Evolutionary conservation across 2,329 filamentous ascomycete genomes (phyloP).

Genomic region (Fusarium solani-melongenae): DNA sequence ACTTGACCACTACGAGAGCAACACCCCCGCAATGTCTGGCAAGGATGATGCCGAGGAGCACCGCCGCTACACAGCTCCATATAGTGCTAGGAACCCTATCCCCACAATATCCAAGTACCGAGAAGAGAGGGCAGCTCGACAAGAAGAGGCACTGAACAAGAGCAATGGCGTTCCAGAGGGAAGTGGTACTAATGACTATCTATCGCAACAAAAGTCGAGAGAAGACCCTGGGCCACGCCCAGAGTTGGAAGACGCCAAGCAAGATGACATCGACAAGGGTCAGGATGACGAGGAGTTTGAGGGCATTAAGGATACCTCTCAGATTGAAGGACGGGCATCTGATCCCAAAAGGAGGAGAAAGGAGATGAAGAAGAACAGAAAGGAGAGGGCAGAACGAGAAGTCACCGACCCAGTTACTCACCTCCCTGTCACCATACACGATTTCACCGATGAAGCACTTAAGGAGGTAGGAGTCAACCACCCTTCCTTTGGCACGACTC

Average conservation of each 20-base stretch:
- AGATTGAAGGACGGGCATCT: slow-evolving; percentile 49
- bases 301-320: slow-evolving; percentile 49
- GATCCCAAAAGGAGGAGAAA: slow-evolving; percentile 61
- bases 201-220: slow-evolving; percentile 23
- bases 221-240: slow-evolving; percentile 11
- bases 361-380: slow-evolving; percentile 57
- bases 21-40: slow-evolving; percentile 48
- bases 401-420: slow-evolving; percentile 81
- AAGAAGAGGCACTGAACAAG: slow-evolving; percentile 51
- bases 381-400: slow-evolving; percentile 63
- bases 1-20: background rate
- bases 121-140: slow-evolving; percentile 58
- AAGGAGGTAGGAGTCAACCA: slow-evolving; percentile 47
- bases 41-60: slow-evolving; percentile 52
- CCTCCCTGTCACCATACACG: slow-evolving; percentile 74
- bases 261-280: slow-evolving; percentile 19
- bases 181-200: slow-evolving; percentile 9
- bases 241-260: slow-evolving; percentile 28
- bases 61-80: slow-evolving; percentile 53
- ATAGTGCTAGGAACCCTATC: slow-evolving; percentile 56
- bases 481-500: slow-evolving; percentile 49
- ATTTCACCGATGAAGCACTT: slow-evolving; percentile 73
- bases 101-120: slow-evolving; percentile 62
- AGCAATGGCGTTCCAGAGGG: slow-evolving; percentile 34
- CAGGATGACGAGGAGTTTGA: slow-evolving; percentile 21